Conservation (phyloP, 371 early-diverging fungal genomes). For the Circinella minor region DNA sequence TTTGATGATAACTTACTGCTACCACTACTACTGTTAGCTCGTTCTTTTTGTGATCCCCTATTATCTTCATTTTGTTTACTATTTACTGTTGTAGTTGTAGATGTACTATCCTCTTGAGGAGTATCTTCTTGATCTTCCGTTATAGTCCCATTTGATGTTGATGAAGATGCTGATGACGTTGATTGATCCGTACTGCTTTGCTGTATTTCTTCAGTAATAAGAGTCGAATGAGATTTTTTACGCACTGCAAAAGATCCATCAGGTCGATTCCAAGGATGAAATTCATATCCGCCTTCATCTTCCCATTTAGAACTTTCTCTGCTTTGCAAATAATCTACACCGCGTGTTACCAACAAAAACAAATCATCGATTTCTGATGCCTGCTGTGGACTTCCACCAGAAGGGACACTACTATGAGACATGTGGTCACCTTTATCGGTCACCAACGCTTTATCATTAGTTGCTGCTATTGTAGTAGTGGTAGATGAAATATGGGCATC, state of each 20-base stretch:
- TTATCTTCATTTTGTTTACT: conserved; percentile 4
- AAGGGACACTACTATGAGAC: not conserved
- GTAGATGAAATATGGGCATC: not conserved
- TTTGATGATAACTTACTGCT: conserved; percentile 13
- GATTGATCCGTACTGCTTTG: not conserved
- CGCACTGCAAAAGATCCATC: conserved; percentile 49
- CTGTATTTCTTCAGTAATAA: conserved; percentile 6
- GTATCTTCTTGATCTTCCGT: not conserved
- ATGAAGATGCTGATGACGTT: not conserved
- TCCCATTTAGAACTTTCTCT: conserved; percentile 53
- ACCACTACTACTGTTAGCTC: conserved; percentile 9
- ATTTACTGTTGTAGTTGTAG: not conserved
- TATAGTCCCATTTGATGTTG: not conserved
- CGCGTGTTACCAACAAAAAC: conserved; percentile 42
- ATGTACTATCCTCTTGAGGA: conserved; percentile 1
- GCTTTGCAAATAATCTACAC: conserved; percentile 44
- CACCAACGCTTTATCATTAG: not conserved
- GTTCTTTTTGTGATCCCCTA: not conserved
- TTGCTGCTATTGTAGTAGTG: not conserved
- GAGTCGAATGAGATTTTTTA: conserved; percentile 10
- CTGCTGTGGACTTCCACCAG: not conserved
- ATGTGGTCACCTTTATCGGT: not conserved
- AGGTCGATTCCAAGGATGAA: conserved; percentile 56
- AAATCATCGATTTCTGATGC: conserved; percentile 16
- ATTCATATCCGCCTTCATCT: conserved; percentile 54